Conservation (phyloP, 73 alveolate species). For the Tetrahymena thermophila region DNA sequence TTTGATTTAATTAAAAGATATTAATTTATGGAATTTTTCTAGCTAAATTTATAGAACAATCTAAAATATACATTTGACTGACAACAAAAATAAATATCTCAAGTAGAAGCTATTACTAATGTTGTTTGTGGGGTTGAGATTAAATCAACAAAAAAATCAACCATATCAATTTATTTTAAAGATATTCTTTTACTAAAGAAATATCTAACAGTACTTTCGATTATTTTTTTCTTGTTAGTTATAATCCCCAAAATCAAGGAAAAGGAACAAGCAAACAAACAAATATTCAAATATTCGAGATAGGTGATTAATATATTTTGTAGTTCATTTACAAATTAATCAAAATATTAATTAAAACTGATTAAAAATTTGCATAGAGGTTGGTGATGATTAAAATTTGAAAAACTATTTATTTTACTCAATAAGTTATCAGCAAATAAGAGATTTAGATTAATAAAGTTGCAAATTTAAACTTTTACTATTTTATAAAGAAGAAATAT, state of each 20-base stretch:
- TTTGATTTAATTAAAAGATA: not conserved
- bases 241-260: not conserved
- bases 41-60: not conserved
- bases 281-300: too few species aligned
- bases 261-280: too few species aligned
- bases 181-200: not conserved
- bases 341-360: too few species aligned
- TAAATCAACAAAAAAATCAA: not conserved
- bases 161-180: not conserved
- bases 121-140: not conserved
- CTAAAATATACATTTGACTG: not conserved
- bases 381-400: too few species aligned
- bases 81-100: not conserved
- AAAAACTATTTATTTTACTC: too few species aligned
- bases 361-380: too few species aligned
- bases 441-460: too few species aligned
- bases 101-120: not conserved
- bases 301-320: not conserved
- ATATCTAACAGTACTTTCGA: not conserved
- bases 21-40: not conserved
- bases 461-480: too few species aligned
- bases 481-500: not conserved
- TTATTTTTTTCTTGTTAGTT: not conserved
- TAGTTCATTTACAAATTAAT: not conserved
- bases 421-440: too few species aligned